Base-by-base conservation (phyloP, 1,284 basidiomycete genomes). In the Trametes versicolor region DNA sequence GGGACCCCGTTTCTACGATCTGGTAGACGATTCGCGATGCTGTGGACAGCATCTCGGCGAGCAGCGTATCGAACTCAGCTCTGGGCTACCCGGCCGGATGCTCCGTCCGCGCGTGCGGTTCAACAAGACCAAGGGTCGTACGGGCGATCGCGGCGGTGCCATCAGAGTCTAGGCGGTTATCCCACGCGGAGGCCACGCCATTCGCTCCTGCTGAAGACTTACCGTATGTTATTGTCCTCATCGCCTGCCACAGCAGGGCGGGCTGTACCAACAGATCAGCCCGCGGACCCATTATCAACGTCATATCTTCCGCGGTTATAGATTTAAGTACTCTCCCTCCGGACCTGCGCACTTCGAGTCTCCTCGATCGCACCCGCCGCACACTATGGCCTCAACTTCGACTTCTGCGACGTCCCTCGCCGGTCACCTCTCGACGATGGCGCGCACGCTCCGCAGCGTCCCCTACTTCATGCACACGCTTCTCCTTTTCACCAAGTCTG, bases 351-450 rank as follows among this genome's bases (percentile, higher is more conserved):
- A 32, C 8, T 8, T 32, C 29, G 29, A 32, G 29, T 32, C 29
- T 23, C 17, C n/a, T 45, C 43, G 3, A 4, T 1, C 43, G 19
- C 43, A 4, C 43, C 43, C 37, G 15, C n/a, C 3, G 43, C 17
- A 21, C 43, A n/a, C 21, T 45, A 45, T 45, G 43, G 43, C 43
- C 43, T 23, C 43, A 9, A 45, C 43, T 8, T n/a, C 43, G 4
- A 21, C 43, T n/a, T 23, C 43, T n/a, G n/a, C n/a, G 27, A 53
- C 52, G 8, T 39, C 50, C 12, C 19, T 27, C 8, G 17, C 37
- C 13, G 39, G 50, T 8, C 65, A 21, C 75, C 74, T 21, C 36
- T 64, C 53, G 9, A 49, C 70, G 23, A 19, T 21, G 7, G 21
- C 43, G 19, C 43, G 43, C 19, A 19, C 15, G 19, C 43, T 45